Base-by-base conservation (phyloP, 305 asterid species). In the Petunia hybrid region DNA sequence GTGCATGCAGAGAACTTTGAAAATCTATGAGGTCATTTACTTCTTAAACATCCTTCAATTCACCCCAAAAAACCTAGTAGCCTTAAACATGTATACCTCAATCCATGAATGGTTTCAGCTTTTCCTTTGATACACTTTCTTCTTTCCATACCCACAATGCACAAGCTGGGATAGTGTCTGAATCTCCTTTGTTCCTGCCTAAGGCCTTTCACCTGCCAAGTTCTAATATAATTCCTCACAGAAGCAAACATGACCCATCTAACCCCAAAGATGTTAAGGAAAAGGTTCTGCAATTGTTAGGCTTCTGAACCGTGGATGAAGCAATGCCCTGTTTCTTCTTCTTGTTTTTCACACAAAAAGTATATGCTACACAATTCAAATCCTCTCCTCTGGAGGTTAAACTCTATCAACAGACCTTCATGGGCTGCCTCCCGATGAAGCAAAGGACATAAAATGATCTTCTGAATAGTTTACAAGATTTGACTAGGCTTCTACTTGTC, bases 381-480 rank as follows among this genome's bases (percentile, higher is more conserved):
- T 68, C 12, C 46, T 55, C 14, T 53, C 69, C 56, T 6, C 13
- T 65, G 55, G 74, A 82, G 82, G 82, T 62, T 62, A 35, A 35
- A 10, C 68, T 62, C 41, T 35, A 6, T 62, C 36, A 35, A 35
- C 35, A 62, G 6, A 62, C 6, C 67, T 62, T 31, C 67, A 62
- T 62, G 67, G 67, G 40, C 6, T 31, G 67, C 67, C 67, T 62
- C 66, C n/a, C 42, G 4, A 8, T 62, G 35, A 62, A 31, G 12
- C 68, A 62, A 62, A n/a, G 41, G 35, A 62, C 68, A 35, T 62
- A 62, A 66, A 66, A n/a, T 41, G 53, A 67, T 67, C n/a, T 43
- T 67, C 53, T 41, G 56, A 22, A 42, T n/a, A 68, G 39, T 42
- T 68, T n/a, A 42, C 38, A 42, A 16, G 56, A 14, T 68, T 42